phyloP scores from a whole-genome alignment of 2,329 filamentous ascomycete species.

The Fusarium transvaalense region DNA sequence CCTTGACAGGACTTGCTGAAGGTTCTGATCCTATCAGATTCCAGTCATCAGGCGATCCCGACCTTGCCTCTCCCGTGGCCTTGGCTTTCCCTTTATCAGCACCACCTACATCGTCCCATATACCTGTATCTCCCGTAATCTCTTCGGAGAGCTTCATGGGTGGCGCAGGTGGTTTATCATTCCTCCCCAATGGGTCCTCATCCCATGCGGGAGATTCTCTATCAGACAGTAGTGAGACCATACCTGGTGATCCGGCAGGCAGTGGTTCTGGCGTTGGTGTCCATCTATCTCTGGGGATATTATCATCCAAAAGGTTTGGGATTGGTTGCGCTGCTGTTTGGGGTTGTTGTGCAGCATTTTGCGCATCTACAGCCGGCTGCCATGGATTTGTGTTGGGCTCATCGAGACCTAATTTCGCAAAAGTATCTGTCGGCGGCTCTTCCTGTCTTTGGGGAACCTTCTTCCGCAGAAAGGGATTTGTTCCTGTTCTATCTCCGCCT shows the following conservation, averaged over 20 bases:
- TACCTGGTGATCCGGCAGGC: slow-evolving; percentile 49
- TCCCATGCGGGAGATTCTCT: slow-evolving; percentile 57
- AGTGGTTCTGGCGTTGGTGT: slow-evolving; percentile 48
- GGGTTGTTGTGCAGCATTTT: slow-evolving; percentile 25
- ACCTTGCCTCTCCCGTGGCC: slow-evolving; percentile 41
- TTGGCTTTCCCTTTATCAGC: slow-evolving; percentile 59
- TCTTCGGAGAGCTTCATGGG: slow-evolving; percentile 51
- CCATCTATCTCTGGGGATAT: slow-evolving; percentile 49
- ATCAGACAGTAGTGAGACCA: slow-evolving; percentile 56
- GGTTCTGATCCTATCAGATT: slow-evolving; percentile 63
- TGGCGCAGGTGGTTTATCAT: slow-evolving; percentile 41
- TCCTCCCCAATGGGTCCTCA: slow-evolving; percentile 51
- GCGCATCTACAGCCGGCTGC: slow-evolving; percentile 48
- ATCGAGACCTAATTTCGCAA: slow-evolving; percentile 59
- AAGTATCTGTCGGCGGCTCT: slow-evolving; percentile 52
- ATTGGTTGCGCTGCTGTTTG: slow-evolving; percentile 15
- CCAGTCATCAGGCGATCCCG: slow-evolving; percentile 60
- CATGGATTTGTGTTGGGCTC: slow-evolving; percentile 57
- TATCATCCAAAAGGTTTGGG: slow-evolving; percentile 42
- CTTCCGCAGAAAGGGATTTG: slow-evolving; percentile 67
- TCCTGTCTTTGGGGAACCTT: slow-evolving; percentile 53
- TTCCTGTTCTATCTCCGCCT: slow-evolving; percentile 55
- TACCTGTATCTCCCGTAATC: slow-evolving; percentile 58
- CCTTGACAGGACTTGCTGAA: slow-evolving; percentile 33
- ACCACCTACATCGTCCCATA: slow-evolving; percentile 63